Percentiles rank a stretch among this genome's conserved stretches.
These are phyloP conservation scores for Clausena lansium DNA, from an alignment of 345 rosid genomes.

Conservation along the genomic window DNA sequence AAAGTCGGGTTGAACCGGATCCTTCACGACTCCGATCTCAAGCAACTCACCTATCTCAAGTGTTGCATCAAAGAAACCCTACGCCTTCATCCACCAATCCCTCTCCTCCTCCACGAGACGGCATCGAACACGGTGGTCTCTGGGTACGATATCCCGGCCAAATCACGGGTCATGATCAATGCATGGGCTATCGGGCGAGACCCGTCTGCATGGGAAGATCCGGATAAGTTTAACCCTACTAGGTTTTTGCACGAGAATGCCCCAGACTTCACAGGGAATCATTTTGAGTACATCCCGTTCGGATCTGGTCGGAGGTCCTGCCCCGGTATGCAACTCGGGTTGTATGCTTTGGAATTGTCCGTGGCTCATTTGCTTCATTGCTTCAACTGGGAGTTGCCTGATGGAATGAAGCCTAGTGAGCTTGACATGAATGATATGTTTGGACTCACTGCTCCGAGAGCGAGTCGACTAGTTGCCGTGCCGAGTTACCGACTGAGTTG, in stretches of 20 bases:
- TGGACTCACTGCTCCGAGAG: constrained; percentile 81
- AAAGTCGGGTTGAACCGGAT: constrained; percentile 52
- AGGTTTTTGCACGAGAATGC: constrained; percentile 48
- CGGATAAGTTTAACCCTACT: constrained; percentile 50
- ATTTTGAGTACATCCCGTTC: constrained; percentile 69
- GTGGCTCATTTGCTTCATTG: constrained; percentile 71
- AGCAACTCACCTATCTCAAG: constrained; percentile 51
- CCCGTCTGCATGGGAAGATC: constrained; percentile 53
- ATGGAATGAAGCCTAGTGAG: constrained; percentile 56
- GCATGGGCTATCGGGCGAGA: constrained; percentile 65
- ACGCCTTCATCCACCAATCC: constrained; percentile 81
- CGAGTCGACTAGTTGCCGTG: constrained; percentile 54
- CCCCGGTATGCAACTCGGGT: constrained; percentile 80
- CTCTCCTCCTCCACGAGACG: constrained; percentile 72
- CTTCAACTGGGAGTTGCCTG: constrained; percentile 67
- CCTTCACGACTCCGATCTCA: constrained; percentile 57
- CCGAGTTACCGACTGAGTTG: constrained; percentile 51
- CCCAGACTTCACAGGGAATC: constrained; percentile 56
- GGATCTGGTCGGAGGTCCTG: constrained; percentile 86
- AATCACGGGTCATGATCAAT: constrained; percentile 63
- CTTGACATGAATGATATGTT: constrained; percentile 64
- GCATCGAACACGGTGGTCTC: constrained; percentile 47
- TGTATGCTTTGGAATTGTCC: constrained; percentile 60
- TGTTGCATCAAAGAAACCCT: constrained; percentile 66
- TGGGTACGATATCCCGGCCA: constrained; percentile 55